A percentile compares a stretch with the other conserved stretches of the same genome.
phyloP scores from a whole-genome alignment of 305 asterid genomes.

The Solanum hybrid region DNA sequence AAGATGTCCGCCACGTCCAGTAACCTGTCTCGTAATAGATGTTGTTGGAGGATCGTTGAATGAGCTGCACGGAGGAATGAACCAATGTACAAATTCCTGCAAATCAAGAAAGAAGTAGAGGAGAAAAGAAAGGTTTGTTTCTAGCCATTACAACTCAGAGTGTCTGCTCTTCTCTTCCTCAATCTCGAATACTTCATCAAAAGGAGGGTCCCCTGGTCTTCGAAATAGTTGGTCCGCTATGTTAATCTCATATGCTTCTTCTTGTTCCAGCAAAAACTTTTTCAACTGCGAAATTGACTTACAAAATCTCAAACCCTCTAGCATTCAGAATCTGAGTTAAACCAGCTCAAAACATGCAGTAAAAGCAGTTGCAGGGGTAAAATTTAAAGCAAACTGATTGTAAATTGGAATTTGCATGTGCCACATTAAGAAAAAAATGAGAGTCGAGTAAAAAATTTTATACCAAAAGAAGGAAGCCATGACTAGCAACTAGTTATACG shows the following conservation, averaged over 20 bases:
- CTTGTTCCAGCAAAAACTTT: conserved; percentile 56
- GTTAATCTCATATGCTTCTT: conserved; percentile 78
- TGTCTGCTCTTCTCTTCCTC: no score
- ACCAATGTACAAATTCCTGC: no score
- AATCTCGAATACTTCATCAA: no score
- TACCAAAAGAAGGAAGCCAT: background rate
- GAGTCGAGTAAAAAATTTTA: background rate
- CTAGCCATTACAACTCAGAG: no score
- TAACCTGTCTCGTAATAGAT: no score
- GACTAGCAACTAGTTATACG: background rate
- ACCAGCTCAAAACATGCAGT: background rate
- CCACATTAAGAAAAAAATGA: background rate
- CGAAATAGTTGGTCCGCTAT: conserved; percentile 17
- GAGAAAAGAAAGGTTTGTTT: no score
- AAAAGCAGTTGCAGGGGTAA: background rate
- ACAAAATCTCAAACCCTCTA: background rate
- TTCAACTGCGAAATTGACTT: conserved; percentile 36
- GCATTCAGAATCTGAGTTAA: background rate
- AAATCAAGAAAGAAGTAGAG: no score
- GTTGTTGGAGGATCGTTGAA: no score
- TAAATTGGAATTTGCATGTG: background rate
- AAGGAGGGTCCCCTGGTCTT: no score
- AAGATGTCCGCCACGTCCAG: no score
- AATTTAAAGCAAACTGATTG: background rate
- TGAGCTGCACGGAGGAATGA: background rate